Evolutionary conservation across 257 asterid species (phyloP).

Genomic region (Solanum peruvianum): DNA sequence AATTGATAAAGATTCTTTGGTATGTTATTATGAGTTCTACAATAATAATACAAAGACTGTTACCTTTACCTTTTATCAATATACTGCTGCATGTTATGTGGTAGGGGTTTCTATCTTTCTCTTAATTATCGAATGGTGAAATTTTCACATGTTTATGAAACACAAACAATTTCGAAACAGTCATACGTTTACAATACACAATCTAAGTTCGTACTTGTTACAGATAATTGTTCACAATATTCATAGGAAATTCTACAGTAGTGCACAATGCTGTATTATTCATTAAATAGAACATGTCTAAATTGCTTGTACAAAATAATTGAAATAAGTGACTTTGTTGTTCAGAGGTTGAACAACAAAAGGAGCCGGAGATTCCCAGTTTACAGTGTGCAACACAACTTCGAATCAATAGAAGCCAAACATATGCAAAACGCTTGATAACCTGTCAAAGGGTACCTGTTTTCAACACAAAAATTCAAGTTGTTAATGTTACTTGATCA

Average conservation of each 20-base stretch:
- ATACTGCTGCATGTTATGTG: background rate
- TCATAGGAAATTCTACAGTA: no score
- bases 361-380: background rate
- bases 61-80: background rate
- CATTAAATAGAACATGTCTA: background rate
- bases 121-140: background rate
- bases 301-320: background rate
- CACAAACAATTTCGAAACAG: background rate
- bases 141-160: background rate
- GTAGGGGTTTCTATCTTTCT: background rate
- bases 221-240: no score
- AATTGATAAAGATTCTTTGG: background rate
- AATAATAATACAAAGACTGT: background rate
- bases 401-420: constrained; percentile 83
- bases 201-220: no score
- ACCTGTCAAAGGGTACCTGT: constrained; percentile 89
- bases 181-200: no score
- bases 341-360: constrained; percentile 18
- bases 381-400: constrained; percentile 78
- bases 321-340: background rate
- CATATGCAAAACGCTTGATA: constrained; percentile 91
- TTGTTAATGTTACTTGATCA: background rate
- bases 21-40: background rate
- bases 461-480: background rate
- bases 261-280: background rate